Evolutionary conservation across 2,329 filamentous ascomycete genomes (phyloP).

Genomic region (Microdochium paspali): DNA sequence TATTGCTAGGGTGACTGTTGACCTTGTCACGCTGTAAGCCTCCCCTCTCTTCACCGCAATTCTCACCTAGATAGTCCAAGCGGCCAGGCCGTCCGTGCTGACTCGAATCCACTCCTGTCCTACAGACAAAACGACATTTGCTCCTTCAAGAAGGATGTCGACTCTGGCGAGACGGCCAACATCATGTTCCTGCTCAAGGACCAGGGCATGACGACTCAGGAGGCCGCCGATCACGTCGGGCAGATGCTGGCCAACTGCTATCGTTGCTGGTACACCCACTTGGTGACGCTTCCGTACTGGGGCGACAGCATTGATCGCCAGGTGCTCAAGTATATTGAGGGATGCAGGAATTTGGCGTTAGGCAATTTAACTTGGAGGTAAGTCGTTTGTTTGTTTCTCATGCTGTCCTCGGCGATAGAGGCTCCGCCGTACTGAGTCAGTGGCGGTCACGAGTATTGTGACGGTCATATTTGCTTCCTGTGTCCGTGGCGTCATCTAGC

Average conservation of each 20-base stretch:
- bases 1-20: conserved; percentile 2
- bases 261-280: background rate
- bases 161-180: conserved; percentile 2
- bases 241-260: conserved; percentile 10
- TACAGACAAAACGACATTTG: conserved; percentile 1
- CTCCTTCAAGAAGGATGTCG: conserved; percentile 1
- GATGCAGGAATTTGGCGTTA: conserved; percentile 7
- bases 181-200: conserved; percentile 5
- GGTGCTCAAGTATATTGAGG: conserved; percentile 6
- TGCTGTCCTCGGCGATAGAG: background rate
- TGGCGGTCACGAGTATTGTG: background rate
- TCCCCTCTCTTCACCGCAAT: too few species aligned
- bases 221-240: conserved; percentile 7
- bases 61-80: too few species aligned
- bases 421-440: background rate
- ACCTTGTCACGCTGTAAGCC: conserved; percentile 5
- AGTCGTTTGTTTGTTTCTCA: background rate
- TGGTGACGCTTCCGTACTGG: conserved; percentile 9
- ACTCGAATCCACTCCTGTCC: background rate
- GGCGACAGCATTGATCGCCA: conserved; percentile 8
- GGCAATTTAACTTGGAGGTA: conserved; percentile 10
- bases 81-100: too few species aligned
- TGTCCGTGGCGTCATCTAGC: too few species aligned
- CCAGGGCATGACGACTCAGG: conserved; percentile 7
- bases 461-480: too few species aligned